Conservation (phyloP, 495 filamentous ascomycete genomes). For the Lentithecium fluviatile region DNA sequence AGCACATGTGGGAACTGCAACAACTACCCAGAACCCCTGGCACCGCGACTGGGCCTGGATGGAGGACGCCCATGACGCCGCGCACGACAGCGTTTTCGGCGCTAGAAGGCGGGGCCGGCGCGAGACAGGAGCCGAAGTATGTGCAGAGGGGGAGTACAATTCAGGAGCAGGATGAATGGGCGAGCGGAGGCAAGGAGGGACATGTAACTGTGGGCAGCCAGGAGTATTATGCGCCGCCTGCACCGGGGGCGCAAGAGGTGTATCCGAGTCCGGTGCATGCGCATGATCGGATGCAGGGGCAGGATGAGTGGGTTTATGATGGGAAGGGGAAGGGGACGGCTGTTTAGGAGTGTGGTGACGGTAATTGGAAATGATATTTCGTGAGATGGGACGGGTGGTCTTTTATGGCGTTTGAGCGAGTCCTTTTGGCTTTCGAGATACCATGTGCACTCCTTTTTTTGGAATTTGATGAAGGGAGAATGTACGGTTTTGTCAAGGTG, state of each 20-base stretch:
- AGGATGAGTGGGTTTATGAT: not conserved
- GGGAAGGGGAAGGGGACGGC: conserved; percentile 8
- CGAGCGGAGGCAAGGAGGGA: not conserved
- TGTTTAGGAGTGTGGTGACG: not conserved
- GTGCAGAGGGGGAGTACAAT: not conserved
- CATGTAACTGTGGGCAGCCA: not conserved
- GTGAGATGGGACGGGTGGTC: not conserved
- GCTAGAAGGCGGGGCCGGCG: conserved; percentile 29
- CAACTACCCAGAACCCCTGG: conserved; percentile 40
- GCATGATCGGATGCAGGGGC: not conserved
- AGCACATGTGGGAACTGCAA: conserved; percentile 40
- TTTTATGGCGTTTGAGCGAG: conserved; percentile 1
- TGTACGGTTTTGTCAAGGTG: no score
- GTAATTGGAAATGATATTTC: not conserved
- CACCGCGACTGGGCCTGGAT: conserved; percentile 32
- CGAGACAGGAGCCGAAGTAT: not conserved
- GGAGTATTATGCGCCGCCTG: not conserved
- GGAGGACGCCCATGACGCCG: conserved; percentile 41
- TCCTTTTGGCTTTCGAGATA: not conserved
- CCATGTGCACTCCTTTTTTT: not conserved
- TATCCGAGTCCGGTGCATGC: not conserved
- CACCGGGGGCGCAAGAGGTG: not conserved
- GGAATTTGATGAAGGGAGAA: no score
- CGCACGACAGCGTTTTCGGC: conserved; percentile 45
- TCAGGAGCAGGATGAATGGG: not conserved